Conservation (phyloP, 177 flowering plant species). For the Vitis hybrid region DNA sequence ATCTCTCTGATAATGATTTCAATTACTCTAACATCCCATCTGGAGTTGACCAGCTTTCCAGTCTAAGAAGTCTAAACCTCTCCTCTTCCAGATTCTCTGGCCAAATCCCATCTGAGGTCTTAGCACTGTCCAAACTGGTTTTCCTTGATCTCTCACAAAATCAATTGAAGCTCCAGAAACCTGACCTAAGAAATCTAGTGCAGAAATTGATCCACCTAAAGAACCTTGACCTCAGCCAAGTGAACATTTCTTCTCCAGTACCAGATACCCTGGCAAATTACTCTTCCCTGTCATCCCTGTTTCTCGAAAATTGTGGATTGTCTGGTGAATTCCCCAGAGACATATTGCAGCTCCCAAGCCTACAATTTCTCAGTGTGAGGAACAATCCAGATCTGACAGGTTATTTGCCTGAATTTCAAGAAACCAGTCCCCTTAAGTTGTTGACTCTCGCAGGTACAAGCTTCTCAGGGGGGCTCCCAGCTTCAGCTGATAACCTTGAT, state of each 20-base stretch:
- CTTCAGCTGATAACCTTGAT: too few species aligned
- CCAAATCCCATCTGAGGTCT: too few species aligned
- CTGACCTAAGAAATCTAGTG: background rate
- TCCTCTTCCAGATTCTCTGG: too few species aligned
- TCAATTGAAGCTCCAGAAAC: background rate
- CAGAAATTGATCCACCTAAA: background rate
- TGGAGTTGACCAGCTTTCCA: too few species aligned
- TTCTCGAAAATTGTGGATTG: background rate
- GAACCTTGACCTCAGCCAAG: background rate
- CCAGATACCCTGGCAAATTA: slow-evolving; percentile 5
- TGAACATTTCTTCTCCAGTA: background rate
- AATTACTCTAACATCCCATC: too few species aligned
- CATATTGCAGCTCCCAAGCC: slow-evolving; percentile 3
- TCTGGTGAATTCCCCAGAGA: background rate
- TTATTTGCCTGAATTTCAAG: slow-evolving; percentile 5
- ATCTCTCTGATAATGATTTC: too few species aligned
- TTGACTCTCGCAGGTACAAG: too few species aligned
- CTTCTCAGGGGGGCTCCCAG: too few species aligned
- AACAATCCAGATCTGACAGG: slow-evolving; percentile 2
- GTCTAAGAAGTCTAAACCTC: too few species aligned
- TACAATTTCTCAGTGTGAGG: background rate
- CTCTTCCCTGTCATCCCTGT: slow-evolving; percentile 5
- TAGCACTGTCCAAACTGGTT: background rate
- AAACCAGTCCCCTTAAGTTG: too few species aligned
- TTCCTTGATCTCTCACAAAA: slow-evolving; percentile 7